Evolutionary conservation across 371 early-diverging fungal species (phyloP), one percentile per base, ranked within the genome.

Genomic region (Fennellomyces sp.): DNA sequence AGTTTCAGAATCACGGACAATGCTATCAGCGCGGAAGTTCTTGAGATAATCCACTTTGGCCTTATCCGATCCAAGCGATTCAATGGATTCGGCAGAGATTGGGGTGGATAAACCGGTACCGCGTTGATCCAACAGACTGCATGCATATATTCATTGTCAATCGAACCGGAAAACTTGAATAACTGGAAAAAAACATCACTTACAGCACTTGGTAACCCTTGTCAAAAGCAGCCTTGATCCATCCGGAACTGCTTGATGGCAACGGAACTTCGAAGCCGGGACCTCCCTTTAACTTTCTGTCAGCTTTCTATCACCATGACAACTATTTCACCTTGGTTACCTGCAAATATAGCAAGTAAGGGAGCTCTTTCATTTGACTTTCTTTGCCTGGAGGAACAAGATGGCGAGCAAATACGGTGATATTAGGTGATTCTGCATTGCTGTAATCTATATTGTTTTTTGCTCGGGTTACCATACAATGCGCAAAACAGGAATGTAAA

Each of bases 1-100:
- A 39, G 66, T 56, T 62, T 90, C 91, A 60, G 88, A 88, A 60
- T 90, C 91, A 27, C 78, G 78, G 5, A 90, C 88, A 41, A 90
- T 90, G 52, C 71, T 87, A 63, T 90, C 91, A 2, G 91, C 91
- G 47, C 91, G 82, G 69, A 90, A 90, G 63, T 85, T 75, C 35
- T 74, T 76, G 38, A 88, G 74, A 58, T 90, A 88, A 3, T 84
- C 76, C 2, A 80, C 82, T 56, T 88, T 85, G 29, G 77, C 86
- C 31, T 80, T 78, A 58, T 81, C 73, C 0, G 81, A 73, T 8
- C 75, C 56, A 38, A 78, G 63, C 5, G 61, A 60, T 0, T 74
- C 80, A 0, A 89, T 69, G 3, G 79, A 69, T 48, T 77, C 78
- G n/a, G 83, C 72, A 27, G 84, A 84, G 42, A 90, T 74, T 19